Evolutionary conservation across 2,329 filamentous ascomycete species (phyloP).

Genomic region (Fusarium sp.): DNA sequence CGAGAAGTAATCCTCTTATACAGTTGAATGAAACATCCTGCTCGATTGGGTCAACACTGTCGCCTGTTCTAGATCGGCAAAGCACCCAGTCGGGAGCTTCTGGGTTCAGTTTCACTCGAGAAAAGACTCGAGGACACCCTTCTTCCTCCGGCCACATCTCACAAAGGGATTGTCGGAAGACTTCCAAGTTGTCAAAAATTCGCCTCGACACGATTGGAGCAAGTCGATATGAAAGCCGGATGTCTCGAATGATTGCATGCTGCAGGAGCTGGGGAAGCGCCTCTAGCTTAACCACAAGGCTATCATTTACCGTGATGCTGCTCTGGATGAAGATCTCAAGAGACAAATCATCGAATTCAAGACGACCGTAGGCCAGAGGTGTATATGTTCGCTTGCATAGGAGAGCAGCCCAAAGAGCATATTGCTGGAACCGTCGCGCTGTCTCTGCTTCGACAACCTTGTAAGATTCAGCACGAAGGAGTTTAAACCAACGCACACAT

Average conservation of each 20-base stretch:
- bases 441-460: conserved; percentile 53
- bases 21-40: conserved; percentile 51
- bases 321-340: conserved; percentile 40
- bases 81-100: conserved; percentile 26
- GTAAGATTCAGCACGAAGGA: conserved; percentile 59
- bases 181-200: conserved; percentile 23
- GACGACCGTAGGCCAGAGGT: background rate
- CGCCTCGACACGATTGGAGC: conserved; percentile 7
- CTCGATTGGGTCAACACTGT: background rate
- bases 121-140: conserved; percentile 21
- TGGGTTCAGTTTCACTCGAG: background rate
- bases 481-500: conserved; percentile 62
- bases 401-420: conserved; percentile 66
- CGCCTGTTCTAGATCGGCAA: conserved; percentile 22
- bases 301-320: conserved; percentile 42
- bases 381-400: conserved; percentile 60
- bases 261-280: conserved; percentile 29
- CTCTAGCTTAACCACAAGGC: conserved; percentile 40
- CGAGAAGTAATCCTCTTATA: conserved; percentile 46
- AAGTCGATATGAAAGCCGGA: conserved; percentile 38
- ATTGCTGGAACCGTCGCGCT: conserved; percentile 52
- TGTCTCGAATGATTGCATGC: conserved; percentile 37
- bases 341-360: conserved; percentile 15
- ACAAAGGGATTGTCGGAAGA: conserved; percentile 30
- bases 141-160: conserved; percentile 41